Conservation (phyloP, 495 filamentous ascomycete genomes). For the Neurospora pannonica region DNA sequence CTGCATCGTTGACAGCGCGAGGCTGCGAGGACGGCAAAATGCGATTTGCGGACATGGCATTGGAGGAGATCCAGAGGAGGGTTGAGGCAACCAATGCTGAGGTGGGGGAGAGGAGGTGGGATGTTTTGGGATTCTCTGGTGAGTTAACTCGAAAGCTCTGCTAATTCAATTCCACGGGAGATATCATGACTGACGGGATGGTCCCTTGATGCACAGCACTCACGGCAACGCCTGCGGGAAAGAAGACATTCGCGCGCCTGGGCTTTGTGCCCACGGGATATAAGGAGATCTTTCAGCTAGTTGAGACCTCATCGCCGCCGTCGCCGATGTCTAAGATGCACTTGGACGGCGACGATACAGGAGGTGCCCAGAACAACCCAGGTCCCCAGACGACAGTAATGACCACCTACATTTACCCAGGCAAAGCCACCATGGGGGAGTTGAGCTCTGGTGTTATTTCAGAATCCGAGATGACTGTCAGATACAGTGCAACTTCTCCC, state of each 20-base stretch:
- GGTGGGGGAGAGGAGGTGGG: constrained; percentile 8
- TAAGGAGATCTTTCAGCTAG: constrained; percentile 12
- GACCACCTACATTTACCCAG: constrained; percentile 13
- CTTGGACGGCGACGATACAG: not conserved
- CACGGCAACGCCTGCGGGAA: constrained; percentile 19
- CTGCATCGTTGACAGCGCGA: not conserved
- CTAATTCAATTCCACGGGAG: not conserved
- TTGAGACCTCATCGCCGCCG: not conserved
- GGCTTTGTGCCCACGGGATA: constrained; percentile 23
- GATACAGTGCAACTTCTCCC: not conserved
- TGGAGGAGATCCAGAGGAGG: constrained; percentile 13
- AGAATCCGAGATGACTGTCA: constrained; percentile 1
- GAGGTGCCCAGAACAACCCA: not conserved
- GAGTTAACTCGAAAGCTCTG: not conserved
- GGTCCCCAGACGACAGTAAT: not conserved
- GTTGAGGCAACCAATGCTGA: not conserved
- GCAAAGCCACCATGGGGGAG: not conserved
- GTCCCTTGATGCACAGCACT: constrained; percentile 10
- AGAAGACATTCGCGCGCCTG: constrained; percentile 15
- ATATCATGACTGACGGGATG: not conserved
- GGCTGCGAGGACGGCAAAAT: not conserved
- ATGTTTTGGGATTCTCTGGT: constrained; percentile 22
- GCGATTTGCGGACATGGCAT: constrained; percentile 15
- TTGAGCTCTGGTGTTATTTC: not conserved
- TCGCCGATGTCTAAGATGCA: not conserved